These are phyloP conservation scores for Oryza nivara DNA, from an alignment of 176 grass and related monocot genomes.

Conservation along the genomic window DNA sequence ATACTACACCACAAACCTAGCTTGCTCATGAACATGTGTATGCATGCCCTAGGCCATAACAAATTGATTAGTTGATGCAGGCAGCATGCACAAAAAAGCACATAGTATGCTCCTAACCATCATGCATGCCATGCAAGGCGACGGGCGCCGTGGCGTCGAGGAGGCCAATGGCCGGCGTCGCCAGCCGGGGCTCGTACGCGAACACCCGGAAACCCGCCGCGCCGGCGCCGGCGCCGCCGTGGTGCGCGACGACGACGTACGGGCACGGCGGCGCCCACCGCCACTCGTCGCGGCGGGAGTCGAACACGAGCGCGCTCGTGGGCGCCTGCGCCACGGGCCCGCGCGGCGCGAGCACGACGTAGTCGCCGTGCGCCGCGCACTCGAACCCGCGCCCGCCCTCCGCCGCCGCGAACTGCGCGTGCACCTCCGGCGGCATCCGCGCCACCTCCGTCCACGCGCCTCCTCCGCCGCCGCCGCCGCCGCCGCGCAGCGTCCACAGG, in stretches of 20 bases:
- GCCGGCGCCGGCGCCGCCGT: neutral
- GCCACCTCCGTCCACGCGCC: slow-evolving; percentile 76
- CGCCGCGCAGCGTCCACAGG: slow-evolving; percentile 65
- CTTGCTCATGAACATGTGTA: neutral
- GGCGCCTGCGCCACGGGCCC: neutral
- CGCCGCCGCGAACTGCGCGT: slow-evolving; percentile 55
- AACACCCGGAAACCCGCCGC: slow-evolving; percentile 60
- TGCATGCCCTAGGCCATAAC: neutral
- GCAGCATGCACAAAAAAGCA: neutral
- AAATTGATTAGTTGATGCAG: neutral
- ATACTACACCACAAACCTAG: neutral
- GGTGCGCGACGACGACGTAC: slow-evolving; percentile 37
- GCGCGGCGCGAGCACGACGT: slow-evolving; percentile 64
- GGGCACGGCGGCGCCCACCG: slow-evolving; percentile 76
- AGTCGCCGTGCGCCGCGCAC: slow-evolving; percentile 71
- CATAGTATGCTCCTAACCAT: slow-evolving; percentile 38
- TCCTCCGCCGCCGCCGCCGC: slow-evolving; percentile 10
- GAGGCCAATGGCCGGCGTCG: slow-evolving; percentile 89
- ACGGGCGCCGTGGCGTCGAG: slow-evolving; percentile 61
- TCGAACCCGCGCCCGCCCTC: slow-evolving; percentile 74
- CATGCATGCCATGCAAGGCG: slow-evolving; percentile 56
- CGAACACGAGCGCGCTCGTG: slow-evolving; percentile 70
- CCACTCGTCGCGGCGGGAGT: slow-evolving; percentile 72
- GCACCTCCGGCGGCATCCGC: slow-evolving; percentile 74
- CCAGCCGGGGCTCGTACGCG: slow-evolving; percentile 77